Base-by-base conservation (phyloP, 306 rosid genomes). In the Glycine latifolia region DNA sequence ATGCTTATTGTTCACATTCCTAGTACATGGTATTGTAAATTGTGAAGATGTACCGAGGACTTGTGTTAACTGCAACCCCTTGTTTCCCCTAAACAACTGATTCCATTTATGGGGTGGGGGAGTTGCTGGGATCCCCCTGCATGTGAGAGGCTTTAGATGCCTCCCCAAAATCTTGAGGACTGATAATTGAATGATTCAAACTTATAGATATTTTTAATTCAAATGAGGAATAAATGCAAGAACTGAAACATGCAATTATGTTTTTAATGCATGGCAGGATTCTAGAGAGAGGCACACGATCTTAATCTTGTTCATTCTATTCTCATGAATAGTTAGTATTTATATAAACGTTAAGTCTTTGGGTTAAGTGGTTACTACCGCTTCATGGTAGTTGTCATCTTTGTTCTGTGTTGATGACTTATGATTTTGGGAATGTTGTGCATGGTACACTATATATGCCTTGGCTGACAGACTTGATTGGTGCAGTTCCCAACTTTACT, bases 251-350 rank as follows among this genome's bases (percentile, higher is more conserved):
- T 66, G 35, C 26, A 49, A 14, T 55, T 26, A 1, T 58, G 20
- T 71, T 15, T 72, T 43, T 71, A 15, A 65, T 73, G 76, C 50
- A 48, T 13, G 41, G 49, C 67, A 66, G 66, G 71, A 3, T 84
- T 65, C 50, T 79, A 37, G 70, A 58, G 81, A 58, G 53, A 62
- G 7, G 41, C 67, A 43, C 39, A 35, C 7, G 31, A 26, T 1
- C 31, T 26, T 26, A 26, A 26, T 53, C 39, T 71, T 20, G 37
- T 81, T 60, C 6, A 58, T 8, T 71, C 5, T 72, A 39, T 71
- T 43, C 20, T 54, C 49, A 8, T 52, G 44, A 52, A 10, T 78
- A 43, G 35, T 15, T 65, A 11, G 52, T 67, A 33, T 79, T 69
- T 31, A 6, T 48, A 61, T 48, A 20, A 14, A 54, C 11, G 58